These are phyloP conservation scores for Cornus florida DNA, from an alignment of 148 eudicot species.

Conservation along the genomic window DNA sequence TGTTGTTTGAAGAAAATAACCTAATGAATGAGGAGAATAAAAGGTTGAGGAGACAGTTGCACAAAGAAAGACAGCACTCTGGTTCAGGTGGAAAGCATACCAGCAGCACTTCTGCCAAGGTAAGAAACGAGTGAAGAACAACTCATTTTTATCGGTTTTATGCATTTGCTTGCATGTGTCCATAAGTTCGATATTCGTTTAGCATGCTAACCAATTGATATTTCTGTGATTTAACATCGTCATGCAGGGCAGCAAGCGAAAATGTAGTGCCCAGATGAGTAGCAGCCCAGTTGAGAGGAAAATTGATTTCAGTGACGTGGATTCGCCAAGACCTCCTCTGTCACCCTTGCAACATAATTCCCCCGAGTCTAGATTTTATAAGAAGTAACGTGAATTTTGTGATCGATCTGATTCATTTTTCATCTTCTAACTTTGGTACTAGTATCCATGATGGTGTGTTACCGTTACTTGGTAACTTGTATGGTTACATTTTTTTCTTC, in stretches of 20 bases:
- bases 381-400: conserved; percentile 29
- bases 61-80: conserved; percentile 43
- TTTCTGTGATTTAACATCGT: not conserved
- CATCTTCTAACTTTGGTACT: no score
- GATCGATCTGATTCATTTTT: not conserved
- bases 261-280: conserved; percentile 52
- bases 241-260: conserved; percentile 70
- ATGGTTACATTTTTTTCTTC: no score
- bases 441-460: not conserved
- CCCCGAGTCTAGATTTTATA: conserved; percentile 45
- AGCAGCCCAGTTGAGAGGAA: conserved; percentile 67
- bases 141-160: no score
- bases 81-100: conserved; percentile 65
- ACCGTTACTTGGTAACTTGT: not conserved
- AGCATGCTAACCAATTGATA: not conserved
- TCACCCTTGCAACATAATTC: conserved; percentile 67
- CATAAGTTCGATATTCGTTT: not conserved
- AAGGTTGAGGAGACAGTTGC: conserved; percentile 48
- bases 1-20: conserved; percentile 60
- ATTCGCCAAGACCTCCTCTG: conserved; percentile 58
- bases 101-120: conserved; percentile 61
- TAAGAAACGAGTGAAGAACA: conserved; percentile 16
- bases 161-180: not conserved
- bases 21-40: conserved; percentile 59
- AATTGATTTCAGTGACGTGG: conserved; percentile 52